These are phyloP conservation scores for Neurospora discreta DNA, from an alignment of 495 filamentous ascomycete genomes.

Conservation along the genomic window DNA sequence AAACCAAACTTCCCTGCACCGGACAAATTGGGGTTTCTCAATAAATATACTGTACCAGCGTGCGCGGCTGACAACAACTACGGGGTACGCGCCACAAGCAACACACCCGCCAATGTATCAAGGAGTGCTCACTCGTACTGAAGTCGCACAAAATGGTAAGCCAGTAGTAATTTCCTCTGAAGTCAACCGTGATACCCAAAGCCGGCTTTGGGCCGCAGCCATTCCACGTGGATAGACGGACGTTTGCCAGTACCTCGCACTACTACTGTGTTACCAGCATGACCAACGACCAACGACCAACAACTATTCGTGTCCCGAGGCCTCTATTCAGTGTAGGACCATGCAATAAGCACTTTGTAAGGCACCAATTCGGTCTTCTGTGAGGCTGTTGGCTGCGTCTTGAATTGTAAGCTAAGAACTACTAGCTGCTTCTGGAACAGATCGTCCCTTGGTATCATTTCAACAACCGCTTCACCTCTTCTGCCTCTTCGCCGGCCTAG, in stretches of 20 bases:
- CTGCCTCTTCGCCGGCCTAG: conserved; percentile 61
- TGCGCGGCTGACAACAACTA: too few species aligned
- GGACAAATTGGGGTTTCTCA: too few species aligned
- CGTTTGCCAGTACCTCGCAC: background rate
- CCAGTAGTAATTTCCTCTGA: background rate
- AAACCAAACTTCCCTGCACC: background rate
- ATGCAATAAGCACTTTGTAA: background rate
- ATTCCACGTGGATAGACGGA: background rate
- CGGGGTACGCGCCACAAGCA: background rate
- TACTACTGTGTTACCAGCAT: background rate
- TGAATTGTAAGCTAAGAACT: background rate
- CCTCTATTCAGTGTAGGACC: background rate
- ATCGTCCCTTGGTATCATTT: background rate
- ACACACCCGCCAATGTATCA: background rate
- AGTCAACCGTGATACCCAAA: background rate
- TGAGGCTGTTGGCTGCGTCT: background rate
- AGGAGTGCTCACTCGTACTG: background rate
- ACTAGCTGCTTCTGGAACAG: background rate
- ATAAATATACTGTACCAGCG: too few species aligned
- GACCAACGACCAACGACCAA: background rate
- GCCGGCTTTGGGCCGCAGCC: background rate
- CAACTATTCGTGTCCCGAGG: background rate
- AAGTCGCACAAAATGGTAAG: background rate
- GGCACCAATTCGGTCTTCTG: background rate
- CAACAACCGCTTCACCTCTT: conserved; percentile 19